Evolutionary conservation across 495 filamentous ascomycete genomes (phyloP).

Genomic region (Aspergillus olivimuriae): DNA sequence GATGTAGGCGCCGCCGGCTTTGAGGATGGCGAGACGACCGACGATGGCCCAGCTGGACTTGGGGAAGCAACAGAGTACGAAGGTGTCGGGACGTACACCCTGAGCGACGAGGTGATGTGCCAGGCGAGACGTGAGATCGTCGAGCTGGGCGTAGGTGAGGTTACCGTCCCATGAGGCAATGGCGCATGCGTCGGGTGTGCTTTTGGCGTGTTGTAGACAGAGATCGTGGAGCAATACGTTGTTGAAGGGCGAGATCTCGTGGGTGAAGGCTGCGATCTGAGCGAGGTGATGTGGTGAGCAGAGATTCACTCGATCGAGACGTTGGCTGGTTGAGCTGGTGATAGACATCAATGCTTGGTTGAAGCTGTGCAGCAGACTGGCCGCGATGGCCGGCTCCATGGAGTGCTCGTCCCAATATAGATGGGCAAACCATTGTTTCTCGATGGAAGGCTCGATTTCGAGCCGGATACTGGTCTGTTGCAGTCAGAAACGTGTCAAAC

Average conservation of each 20-base stretch:
- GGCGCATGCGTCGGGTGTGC: neutral
- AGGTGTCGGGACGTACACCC: constrained; percentile 16
- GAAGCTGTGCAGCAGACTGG: neutral
- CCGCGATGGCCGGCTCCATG: neutral
- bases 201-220: neutral
- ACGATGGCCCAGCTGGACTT: constrained; percentile 30
- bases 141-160: constrained; percentile 26
- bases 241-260: neutral
- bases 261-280: neutral
- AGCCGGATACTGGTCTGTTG: neutral
- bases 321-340: neutral
- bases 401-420: neutral
- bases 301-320: neutral
- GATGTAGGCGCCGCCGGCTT: constrained; percentile 41
- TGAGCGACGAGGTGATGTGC: constrained; percentile 18
- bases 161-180: constrained; percentile 26
- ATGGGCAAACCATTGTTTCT: neutral
- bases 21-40: constrained; percentile 23
- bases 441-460: neutral
- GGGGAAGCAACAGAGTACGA: constrained; percentile 25
- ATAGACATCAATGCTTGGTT: neutral
- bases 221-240: constrained; percentile 2
- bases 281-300: constrained; percentile 1
- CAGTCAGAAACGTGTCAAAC: neutral
- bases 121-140: constrained; percentile 14